Base-by-base conservation (phyloP, 352 stramenopile species). In the Globisporangium spiculum region DNA sequence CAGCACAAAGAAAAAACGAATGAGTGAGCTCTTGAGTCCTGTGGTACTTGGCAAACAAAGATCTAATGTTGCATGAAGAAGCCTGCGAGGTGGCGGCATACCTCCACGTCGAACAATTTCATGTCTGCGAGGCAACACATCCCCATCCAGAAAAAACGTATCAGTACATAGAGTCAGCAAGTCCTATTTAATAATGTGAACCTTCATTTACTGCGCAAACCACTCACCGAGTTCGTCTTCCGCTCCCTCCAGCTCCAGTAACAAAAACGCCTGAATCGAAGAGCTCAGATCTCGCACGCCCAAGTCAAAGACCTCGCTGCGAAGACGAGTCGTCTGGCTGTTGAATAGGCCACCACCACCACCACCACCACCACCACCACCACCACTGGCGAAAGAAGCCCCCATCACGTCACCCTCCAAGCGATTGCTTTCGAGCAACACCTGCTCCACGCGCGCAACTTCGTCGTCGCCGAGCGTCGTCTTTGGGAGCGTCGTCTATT, bases 231-330 rank as follows among this genome's bases (percentile, higher is more conserved):
- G 68, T n/a, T 68, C 78, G 10, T 9, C 72, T 4, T 88, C 73
- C 12, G 65, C 69, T 0, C 66, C 69, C 32, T 82, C 68, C 1
- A 88, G 67, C 18, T 86, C 79, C 24, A 71, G 50, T 22, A 90
- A 48, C 38, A 81, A 59, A 1, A 72, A 65, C 7, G 60, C 55
- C 20, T 75, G 67, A 56, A 79, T 69, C 24, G 59, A 48, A 0
- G 77, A 75, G 66, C 78, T 77, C 10, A 77, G 72, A 46, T 87
- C 75, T 27, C 81, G 81, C 10, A 88, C 78, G 20, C 81, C 76
- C 6, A 90, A 52, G n/a, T 86, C 72, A 57, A 90, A 87, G 6
- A 90, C 48, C 14, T 90, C 78, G 7, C 72, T 62, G 5, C 78
- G 79, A 1, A 90, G 68, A 32, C 68, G 63, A 70, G 36, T 78